Evolutionary conservation across 2,329 filamentous ascomycete species (phyloP), one percentile per base, ranked within the genome.

Genomic region (Epichloe glyceriae): DNA sequence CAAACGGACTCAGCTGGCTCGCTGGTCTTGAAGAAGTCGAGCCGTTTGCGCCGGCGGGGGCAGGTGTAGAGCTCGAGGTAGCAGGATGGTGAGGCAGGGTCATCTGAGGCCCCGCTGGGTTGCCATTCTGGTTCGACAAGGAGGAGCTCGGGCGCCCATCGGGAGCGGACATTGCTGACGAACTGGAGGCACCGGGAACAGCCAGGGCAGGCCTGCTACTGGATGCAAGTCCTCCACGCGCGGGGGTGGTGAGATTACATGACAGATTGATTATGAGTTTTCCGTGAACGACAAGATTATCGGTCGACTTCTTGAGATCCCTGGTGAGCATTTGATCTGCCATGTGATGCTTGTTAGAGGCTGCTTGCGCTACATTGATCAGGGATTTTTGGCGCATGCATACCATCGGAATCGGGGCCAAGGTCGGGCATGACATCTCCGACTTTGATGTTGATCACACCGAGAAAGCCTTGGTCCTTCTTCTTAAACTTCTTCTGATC

Each of bases 401-500:
- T 76, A 97, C 93, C 91, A 73, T 97, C 93, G 56, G 88, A 86
- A 52, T 90, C 89, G 52, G 88, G 81, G 56, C 87, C 84, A 57
- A 98, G 74, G 65, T 96, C 91, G 30, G 65, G 64, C 60, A 98
- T 88, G 39, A 93, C 86, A 75, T 94, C 90, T 61, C 93, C 93
- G 58, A 98, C 85, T 53, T 90, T 85, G 61, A 98, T 86, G 67
- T 98, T 98, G 64, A 98, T 96, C 50, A 98, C 93, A 52, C 93
- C 93, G 6, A 98, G 76, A 65, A 98, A 98, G 8, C 93, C 93
- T 67, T 98, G 93, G 61, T 98, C 93, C 88, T 97, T 98, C 81
- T 98, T 98, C 78, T 98, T 98, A 74, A 98, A 98, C 73, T 98
- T 98, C 75, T 96, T 96, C 71, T 98, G 93, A 70, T 98, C 93